A percentile compares a stretch with the other conserved stretches of the same genome.
Conservation (phyloP, 805 yeast species). For the Saturnispora saitoi region DNA sequence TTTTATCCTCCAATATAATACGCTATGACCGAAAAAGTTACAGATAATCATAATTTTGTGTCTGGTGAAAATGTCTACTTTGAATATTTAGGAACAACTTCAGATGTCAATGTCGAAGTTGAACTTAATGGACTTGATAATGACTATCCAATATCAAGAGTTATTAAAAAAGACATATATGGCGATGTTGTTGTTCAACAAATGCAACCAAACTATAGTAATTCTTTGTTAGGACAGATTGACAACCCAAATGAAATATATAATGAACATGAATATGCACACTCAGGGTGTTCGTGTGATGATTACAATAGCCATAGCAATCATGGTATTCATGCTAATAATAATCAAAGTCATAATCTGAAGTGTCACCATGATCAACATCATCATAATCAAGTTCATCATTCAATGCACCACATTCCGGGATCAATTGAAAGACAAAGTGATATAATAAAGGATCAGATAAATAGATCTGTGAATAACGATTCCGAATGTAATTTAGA, state of each 20-base stretch:
- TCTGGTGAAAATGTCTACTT: constrained; percentile 21
- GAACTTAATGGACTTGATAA: constrained; percentile 46
- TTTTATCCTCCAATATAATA: not conserved
- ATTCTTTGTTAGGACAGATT: not conserved
- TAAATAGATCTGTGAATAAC: constrained; percentile 18
- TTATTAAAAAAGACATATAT: constrained; percentile 55
- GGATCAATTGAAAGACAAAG: constrained; percentile 15
- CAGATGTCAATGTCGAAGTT: constrained; percentile 28
- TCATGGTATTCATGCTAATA: constrained; percentile 5
- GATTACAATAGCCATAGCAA: not conserved
- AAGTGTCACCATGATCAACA: constrained; percentile 11
- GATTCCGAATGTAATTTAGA: constrained; percentile 25
- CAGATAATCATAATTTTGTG: constrained; percentile 9
- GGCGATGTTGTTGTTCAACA: constrained; percentile 73
- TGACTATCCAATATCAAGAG: constrained; percentile 66
- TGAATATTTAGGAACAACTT: constrained; percentile 14
- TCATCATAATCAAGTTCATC: constrained; percentile 11
- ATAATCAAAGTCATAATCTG: constrained; percentile 10
- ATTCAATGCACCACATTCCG: constrained; percentile 1
- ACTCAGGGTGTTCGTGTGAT: not conserved
- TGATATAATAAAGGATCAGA: constrained; percentile 16
- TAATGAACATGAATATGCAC: not conserved
- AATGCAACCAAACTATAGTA: constrained; percentile 20
- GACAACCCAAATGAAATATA: not conserved
- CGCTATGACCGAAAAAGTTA: constrained; percentile 3